These are phyloP conservation scores for Russula sp. DNA, from an alignment of 768 basidiomycete genomes.

Conservation along the genomic window DNA sequence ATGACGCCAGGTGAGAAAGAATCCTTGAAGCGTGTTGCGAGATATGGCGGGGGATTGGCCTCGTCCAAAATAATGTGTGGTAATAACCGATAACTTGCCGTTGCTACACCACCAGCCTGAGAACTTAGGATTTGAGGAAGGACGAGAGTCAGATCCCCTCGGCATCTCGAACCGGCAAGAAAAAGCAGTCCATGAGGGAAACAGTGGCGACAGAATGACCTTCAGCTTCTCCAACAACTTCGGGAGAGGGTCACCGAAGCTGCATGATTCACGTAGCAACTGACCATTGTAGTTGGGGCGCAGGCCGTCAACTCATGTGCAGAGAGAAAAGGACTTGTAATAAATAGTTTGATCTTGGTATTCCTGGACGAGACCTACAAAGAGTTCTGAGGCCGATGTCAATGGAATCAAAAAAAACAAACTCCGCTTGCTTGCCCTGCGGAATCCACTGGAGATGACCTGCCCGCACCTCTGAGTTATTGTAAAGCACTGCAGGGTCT, in stretches of 20 bases:
- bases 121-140: neutral
- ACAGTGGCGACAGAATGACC: too few species aligned
- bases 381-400: slow-evolving; percentile 48
- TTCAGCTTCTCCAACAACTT: too few species aligned
- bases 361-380: too few species aligned
- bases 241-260: too few species aligned
- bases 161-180: too few species aligned
- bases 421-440: slow-evolving; percentile 68
- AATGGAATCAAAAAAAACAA: slow-evolving; percentile 50
- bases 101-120: slow-evolving; percentile 68
- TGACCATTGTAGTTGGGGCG: too few species aligned
- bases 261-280: too few species aligned
- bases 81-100: slow-evolving; percentile 91
- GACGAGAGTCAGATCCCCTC: too few species aligned
- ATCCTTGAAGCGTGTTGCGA: slow-evolving; percentile 71
- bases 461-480: slow-evolving; percentile 61
- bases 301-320: too few species aligned
- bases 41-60: slow-evolving; percentile 61
- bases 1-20: slow-evolving; percentile 88
- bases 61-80: slow-evolving; percentile 72
- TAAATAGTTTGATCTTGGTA: too few species aligned
- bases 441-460: slow-evolving; percentile 69
- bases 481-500: slow-evolving; percentile 46
- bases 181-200: too few species aligned
- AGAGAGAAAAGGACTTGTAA: too few species aligned